Evolutionary conservation across 163 green algal species (phyloP).

Genomic region (Scenedesmus sp.): DNA sequence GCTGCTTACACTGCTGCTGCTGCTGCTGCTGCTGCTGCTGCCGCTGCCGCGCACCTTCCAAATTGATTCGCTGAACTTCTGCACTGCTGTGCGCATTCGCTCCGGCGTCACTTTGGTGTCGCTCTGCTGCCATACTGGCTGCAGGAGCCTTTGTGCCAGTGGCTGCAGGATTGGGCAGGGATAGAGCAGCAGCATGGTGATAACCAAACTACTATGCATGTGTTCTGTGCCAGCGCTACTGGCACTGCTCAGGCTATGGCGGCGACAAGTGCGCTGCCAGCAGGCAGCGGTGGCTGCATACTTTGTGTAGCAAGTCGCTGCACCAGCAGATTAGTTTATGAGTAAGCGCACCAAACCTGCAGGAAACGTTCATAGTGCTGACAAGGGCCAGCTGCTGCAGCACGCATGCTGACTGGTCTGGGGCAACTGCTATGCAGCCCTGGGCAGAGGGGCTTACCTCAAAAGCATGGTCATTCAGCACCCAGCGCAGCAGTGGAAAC

Average conservation of each 20-base stretch:
- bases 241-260: neutral
- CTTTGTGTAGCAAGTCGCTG: neutral
- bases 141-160: neutral
- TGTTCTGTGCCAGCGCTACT: neutral
- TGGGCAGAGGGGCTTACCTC: slow-evolving; percentile 25
- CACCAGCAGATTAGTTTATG: too few species aligned
- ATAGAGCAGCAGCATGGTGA: neutral
- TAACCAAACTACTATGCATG: neutral
- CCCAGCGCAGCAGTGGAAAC: slow-evolving; percentile 58
- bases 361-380: neutral
- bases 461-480: slow-evolving; percentile 54
- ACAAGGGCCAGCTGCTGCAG: too few species aligned
- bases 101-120: slow-evolving; percentile 13
- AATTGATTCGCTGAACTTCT: slow-evolving; percentile 73
- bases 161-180: slow-evolving; percentile 19
- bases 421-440: neutral
- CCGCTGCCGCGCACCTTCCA: slow-evolving; percentile 70
- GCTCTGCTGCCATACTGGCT: neutral
- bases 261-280: neutral
- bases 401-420: neutral
- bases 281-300: neutral
- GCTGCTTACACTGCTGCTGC: neutral
- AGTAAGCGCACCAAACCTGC: neutral
- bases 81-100: neutral
- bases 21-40: neutral